Evolutionary conservation across 371 early-diverging fungal species (phyloP).

Genomic region (Circinella umbellata): DNA sequence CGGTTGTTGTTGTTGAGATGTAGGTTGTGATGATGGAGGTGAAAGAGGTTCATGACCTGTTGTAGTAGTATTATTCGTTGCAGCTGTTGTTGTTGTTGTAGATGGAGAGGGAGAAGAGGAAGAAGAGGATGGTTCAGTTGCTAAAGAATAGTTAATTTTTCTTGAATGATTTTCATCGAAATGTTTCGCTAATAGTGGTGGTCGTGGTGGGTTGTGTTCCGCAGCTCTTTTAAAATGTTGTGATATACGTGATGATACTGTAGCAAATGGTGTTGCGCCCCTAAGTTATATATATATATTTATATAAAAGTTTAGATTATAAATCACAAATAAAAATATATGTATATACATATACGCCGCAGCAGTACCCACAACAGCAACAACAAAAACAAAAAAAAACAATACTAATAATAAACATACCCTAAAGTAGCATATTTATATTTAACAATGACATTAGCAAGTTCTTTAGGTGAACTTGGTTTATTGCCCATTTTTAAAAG

Average conservation of each 20-base stretch:
- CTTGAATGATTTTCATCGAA: slow-evolving; percentile 77
- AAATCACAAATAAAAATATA: not conserved
- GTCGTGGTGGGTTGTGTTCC: slow-evolving; percentile 77
- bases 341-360: too few relatives aligned
- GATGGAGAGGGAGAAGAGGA: slow-evolving; percentile 1
- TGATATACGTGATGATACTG: slow-evolving; percentile 85
- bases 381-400: too few relatives aligned
- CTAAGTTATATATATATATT: slow-evolving; percentile 21
- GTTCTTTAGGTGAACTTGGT: slow-evolving; percentile 82
- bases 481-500: slow-evolving; percentile 74
- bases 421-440: slow-evolving; percentile 78
- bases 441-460: slow-evolving; percentile 77
- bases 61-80: not conserved
- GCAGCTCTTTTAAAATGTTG: slow-evolving; percentile 83
- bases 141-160: slow-evolving; percentile 80
- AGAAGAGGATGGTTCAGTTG: slow-evolving; percentile 38
- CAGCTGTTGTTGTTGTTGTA: slow-evolving; percentile 3
- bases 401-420: slow-evolving; percentile 37
- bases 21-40: slow-evolving; percentile 7
- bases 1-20: not conserved
- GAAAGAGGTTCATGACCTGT: slow-evolving; percentile 9
- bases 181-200: slow-evolving; percentile 73
- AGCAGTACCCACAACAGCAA: too few relatives aligned
- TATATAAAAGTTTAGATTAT: not conserved
- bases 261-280: slow-evolving; percentile 86